Conservation (phyloP, 257 asterid genomes). For the Thymus mandschuricus region DNA sequence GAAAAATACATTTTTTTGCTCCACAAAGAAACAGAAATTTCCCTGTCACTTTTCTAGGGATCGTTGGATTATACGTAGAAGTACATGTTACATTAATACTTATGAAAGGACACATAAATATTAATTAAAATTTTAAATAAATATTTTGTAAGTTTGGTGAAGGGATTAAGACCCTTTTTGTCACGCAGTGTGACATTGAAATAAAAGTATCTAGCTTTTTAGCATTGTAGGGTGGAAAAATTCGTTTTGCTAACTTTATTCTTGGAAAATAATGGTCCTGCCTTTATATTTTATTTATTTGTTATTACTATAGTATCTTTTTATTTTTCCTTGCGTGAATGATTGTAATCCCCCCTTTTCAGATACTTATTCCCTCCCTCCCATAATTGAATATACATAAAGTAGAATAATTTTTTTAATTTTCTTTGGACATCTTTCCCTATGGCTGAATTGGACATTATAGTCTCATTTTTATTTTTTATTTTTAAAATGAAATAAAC, state of each 20-base stretch:
- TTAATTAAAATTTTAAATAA: neutral
- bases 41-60: no score
- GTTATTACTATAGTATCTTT: neutral
- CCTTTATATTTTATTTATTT: conserved; percentile 15
- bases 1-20: neutral
- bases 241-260: conserved; percentile 27
- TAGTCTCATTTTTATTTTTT: no score
- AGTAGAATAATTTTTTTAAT: no score
- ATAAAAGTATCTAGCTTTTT: neutral
- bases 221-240: conserved; percentile 6
- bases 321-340: neutral
- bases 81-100: no score
- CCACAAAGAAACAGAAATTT: no score
- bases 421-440: no score
- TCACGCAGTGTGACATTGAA: neutral
- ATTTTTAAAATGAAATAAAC: no score
- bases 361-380: neutral
- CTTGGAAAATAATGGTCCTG: conserved; percentile 15
- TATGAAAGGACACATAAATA: no score
- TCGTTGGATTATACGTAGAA: no score
- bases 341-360: neutral
- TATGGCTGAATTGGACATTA: no score
- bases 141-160: conserved; percentile 8
- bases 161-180: neutral
- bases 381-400: no score